phyloP scores from a whole-genome alignment of 2,329 filamentous ascomycete genomes.

The Trichoderma oligosporum region DNA sequence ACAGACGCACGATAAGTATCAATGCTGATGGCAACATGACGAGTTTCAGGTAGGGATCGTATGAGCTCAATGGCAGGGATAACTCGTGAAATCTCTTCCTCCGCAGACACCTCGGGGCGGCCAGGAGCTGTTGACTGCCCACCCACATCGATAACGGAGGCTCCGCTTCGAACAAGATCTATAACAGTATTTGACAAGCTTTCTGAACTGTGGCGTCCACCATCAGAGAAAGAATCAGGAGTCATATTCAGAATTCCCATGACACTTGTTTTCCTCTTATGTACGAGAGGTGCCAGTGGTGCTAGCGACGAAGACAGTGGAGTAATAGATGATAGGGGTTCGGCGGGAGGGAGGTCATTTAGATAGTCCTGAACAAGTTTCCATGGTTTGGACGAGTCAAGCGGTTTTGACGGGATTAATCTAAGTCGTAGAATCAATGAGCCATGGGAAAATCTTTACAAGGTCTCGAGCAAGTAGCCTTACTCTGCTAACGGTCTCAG shows the following conservation, averaged over 20 bases:
- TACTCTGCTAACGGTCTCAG: conserved; percentile 80
- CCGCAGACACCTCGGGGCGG: conserved; percentile 61
- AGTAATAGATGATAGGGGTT: conserved; percentile 56
- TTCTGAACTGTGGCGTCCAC: conserved; percentile 57
- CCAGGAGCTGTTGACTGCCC: conserved; percentile 88
- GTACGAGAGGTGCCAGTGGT: conserved; percentile 56
- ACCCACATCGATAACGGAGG: conserved; percentile 84
- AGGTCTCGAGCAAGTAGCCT: conserved; percentile 25
- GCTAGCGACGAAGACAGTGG: conserved; percentile 46
- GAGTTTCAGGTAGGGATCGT: conserved; percentile 60
- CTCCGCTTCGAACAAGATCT: conserved; percentile 63
- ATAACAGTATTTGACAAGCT: conserved; percentile 58
- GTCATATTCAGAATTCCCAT: conserved; percentile 97
- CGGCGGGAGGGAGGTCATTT: conserved; percentile 51
- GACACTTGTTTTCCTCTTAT: conserved; percentile 64
- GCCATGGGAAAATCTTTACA: neutral
- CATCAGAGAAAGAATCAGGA: conserved; percentile 95
- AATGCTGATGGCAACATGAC: conserved; percentile 70
- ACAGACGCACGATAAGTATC: conserved; percentile 90
- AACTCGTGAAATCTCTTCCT: conserved; percentile 74
- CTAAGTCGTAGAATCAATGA: conserved; percentile 31
- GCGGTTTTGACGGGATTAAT: conserved; percentile 52
- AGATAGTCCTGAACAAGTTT: conserved; percentile 59
- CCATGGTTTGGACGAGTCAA: conserved; percentile 55
- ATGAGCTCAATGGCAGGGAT: conserved; percentile 75